Base-by-base conservation (phyloP, 805 yeast species). In the Lipomyces japonicus region DNA sequence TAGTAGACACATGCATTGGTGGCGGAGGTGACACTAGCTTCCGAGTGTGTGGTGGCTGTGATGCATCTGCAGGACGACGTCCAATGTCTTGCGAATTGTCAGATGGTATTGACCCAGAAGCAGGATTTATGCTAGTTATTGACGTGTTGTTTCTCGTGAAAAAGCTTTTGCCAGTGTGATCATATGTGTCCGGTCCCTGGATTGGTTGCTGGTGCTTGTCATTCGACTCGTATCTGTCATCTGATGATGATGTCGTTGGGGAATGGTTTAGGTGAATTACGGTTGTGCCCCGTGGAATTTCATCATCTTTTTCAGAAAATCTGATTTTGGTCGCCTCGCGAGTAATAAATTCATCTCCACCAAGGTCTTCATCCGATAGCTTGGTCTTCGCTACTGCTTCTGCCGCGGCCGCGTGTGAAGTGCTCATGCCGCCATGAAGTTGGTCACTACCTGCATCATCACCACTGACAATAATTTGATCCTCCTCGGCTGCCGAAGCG, bases 201-300 rank as follows among this genome's bases (percentile, higher is more conserved):
- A 14, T 34, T 14, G n/a, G 16, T 6, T 19, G 37, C 7, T 19
- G 37, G 16, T 14, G 9, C 16, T 18, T 14, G n/a, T n/a, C n/a
- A n/a, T n/a, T n/a, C n/a, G n/a, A n/a, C n/a, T 6, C n/a, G n/a
- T 14, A 7, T 6, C n/a, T 34, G 21, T 34, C 5, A 16, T 42
- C 52, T 16, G 57, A 36, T 14, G 36, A 24, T 18, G 23, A 31
- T 4, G n/a, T n/a, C n/a, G n/a, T n/a, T n/a, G n/a, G n/a, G n/a
- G n/a, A n/a, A n/a, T n/a, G n/a, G n/a, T n/a, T n/a, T n/a, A n/a
- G n/a, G n/a, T n/a, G n/a, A n/a, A n/a, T n/a, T n/a, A 37, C 25
- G 2, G 42, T 3, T 40, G 50, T 41, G 53, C 62, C 34, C 38
- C 46, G 63, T 5, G 61, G 63, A 5, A 59, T 57, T 44, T 65